Evolutionary conservation across 2,329 filamentous ascomycete species (phyloP).

Genomic region (Tolypocladium nubicola): DNA sequence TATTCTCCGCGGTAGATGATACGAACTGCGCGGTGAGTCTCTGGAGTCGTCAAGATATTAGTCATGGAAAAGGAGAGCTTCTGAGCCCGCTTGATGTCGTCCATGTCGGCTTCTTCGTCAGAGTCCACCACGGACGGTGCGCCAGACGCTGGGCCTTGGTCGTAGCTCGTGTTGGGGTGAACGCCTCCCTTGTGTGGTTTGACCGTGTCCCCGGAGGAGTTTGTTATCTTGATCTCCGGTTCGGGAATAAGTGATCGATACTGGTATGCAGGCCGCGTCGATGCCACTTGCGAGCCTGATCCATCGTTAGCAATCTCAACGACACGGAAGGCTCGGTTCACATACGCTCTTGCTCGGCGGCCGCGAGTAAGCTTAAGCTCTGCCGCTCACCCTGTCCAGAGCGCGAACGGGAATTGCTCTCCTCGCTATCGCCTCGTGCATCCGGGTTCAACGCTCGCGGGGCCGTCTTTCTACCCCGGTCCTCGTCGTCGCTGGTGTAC

Average conservation of each 20-base stretch:
- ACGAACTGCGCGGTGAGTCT: slow-evolving; percentile 71
- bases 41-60: slow-evolving; percentile 63
- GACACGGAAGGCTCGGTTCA: slow-evolving; percentile 9
- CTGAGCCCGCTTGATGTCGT: slow-evolving; percentile 80
- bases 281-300: slow-evolving; percentile 41
- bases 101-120: slow-evolving; percentile 75
- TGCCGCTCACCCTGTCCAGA: slow-evolving; percentile 28
- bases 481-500: slow-evolving; percentile 56
- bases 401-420: slow-evolving; percentile 19
- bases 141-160: slow-evolving; percentile 49
- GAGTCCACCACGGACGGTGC: slow-evolving; percentile 58
- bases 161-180: slow-evolving; percentile 79
- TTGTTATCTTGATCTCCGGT: slow-evolving; percentile 55
- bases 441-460: slow-evolving; percentile 34
- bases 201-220: slow-evolving; percentile 49
- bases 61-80: slow-evolving; percentile 74
- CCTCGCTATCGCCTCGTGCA: slow-evolving; percentile 22
- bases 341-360: slow-evolving; percentile 71
- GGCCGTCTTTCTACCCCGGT: slow-evolving; percentile 48
- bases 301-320: slow-evolving; percentile 10
- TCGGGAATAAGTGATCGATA: slow-evolving; percentile 57
- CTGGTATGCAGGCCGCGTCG: slow-evolving; percentile 37
- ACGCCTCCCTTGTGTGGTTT: slow-evolving; percentile 47
- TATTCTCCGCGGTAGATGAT: slow-evolving; percentile 90
- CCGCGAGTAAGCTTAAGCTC: slow-evolving; percentile 55